Evolutionary conservation across 1,139 yeast genomes (phyloP).

Genomic region (Hansenula lynferdii): DNA sequence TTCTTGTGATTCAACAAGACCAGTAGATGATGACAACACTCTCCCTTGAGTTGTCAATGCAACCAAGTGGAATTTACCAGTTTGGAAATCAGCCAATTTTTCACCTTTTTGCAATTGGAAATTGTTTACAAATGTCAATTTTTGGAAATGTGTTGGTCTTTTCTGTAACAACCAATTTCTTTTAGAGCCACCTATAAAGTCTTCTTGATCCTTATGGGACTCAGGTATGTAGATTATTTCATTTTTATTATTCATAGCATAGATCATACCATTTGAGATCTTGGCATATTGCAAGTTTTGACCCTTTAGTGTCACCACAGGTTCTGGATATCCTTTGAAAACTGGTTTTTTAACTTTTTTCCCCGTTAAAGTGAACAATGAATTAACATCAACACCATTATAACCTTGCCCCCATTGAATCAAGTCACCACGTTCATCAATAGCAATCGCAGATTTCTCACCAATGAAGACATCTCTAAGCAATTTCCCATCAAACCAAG

Average conservation of each 20-base stretch:
- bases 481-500: constrained; percentile 56
- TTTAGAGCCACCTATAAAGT: constrained; percentile 4
- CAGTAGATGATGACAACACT: constrained; percentile 63
- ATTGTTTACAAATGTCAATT: constrained; percentile 11
- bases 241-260: constrained; percentile 51
- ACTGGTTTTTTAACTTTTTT: no score
- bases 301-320: constrained; percentile 30
- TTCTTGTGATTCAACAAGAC: constrained; percentile 28
- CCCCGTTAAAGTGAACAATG: background rate
- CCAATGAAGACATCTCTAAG: constrained; percentile 55
- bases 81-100: constrained; percentile 41
- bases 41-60: constrained; percentile 58
- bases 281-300: constrained; percentile 40
- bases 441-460: constrained; percentile 54
- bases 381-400: constrained; percentile 3
- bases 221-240: constrained; percentile 50
- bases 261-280: constrained; percentile 52
- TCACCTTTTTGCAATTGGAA: no score
- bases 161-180: constrained; percentile 7
- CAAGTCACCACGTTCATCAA: constrained; percentile 66
- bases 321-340: constrained; percentile 10
- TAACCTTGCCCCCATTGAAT: constrained; percentile 59
- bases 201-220: constrained; percentile 16
- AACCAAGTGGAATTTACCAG: constrained; percentile 67
- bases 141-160: constrained; percentile 19